Conservation (phyloP, 805 yeast genomes). For the Suhomyces canberraensis region DNA sequence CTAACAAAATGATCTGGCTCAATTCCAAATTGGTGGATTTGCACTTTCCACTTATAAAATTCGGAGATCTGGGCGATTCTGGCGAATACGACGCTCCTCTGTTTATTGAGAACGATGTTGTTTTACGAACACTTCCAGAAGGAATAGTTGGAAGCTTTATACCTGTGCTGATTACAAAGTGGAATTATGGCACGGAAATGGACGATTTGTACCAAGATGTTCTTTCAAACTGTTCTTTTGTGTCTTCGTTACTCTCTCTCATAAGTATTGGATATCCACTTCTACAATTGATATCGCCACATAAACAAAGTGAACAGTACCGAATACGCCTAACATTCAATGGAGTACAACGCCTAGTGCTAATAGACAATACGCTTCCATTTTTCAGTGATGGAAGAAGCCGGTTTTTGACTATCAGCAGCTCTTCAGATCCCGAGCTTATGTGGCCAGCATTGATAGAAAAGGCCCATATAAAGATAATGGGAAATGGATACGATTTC, state of each 20-base stretch:
- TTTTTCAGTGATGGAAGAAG: conserved; percentile 13
- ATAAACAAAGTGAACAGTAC: conserved; percentile 24
- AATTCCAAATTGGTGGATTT: conserved; percentile 17
- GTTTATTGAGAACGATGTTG: conserved; percentile 1
- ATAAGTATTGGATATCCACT: conserved; percentile 15
- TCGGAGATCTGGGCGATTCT: conserved; percentile 7
- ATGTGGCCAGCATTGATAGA: conserved; percentile 75
- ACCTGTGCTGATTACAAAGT: background rate
- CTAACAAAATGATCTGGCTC: conserved; percentile 26
- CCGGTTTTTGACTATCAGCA: conserved; percentile 34
- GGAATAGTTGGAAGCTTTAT: conserved; percentile 3
- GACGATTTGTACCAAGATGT: conserved; percentile 43
- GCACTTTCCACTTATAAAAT: conserved; percentile 19
- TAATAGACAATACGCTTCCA: conserved; percentile 49
- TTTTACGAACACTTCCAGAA: conserved; percentile 3
- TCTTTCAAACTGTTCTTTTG: conserved; percentile 72
- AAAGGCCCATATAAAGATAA: conserved; percentile 64
- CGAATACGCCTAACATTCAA: conserved; percentile 47
- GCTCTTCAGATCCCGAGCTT: conserved; percentile 29
- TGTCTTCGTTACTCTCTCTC: conserved; percentile 61
- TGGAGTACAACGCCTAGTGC: conserved; percentile 49
- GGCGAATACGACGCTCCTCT: conserved; percentile 4
- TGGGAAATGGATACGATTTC: conserved; percentile 57
- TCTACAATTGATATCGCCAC: conserved; percentile 5
- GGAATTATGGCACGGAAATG: background rate